Evolutionary conservation across 2,329 filamentous ascomycete species (phyloP), one percentile per base, ranked within the genome.

Genomic region (Penicillium sp.): DNA sequence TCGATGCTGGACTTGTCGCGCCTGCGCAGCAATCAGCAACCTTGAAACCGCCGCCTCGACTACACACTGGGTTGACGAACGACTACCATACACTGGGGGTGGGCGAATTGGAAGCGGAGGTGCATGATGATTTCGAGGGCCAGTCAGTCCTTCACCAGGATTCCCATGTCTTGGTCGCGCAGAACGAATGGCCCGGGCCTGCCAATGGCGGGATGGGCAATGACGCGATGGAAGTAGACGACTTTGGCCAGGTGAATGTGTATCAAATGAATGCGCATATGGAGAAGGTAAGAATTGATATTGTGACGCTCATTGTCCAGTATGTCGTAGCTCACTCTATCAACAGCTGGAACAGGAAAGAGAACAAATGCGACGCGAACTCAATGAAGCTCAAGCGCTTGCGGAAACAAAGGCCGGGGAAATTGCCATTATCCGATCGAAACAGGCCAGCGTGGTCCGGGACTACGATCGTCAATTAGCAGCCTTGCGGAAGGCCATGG

Each of bases 341-440:
- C 10, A n/a, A 43, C 42, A 77, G 74, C 59, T 74, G 42, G 63
- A 69, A 40, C 65, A 62, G 48, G 74, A 79, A 56, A 68, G 69
- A 43, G 70, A 77, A 49, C 64, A 65, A 44, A 63, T 77, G 7
- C 61, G 66, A 30, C 65, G 69, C 44, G 73, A 76, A 34, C 55
- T 78, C 17, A 59, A 61, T 37, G 64, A 66, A 13, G 73, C 74
- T 17, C 77, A 70, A 57, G 67, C 68, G 10, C 63, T 74, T 32
- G 75, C 76, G 2, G 70, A 75, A 51, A 75, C 77, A 20, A 84
- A 84, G 64, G 70, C 79, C 7, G 84, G 84, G 26, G 84, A 87
- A 64, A 83, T 83, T 33, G 78, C 83, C 30, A 86, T 85, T 32
- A 78, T 87, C 15, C 78, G 84, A 12, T 75, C 79, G 17, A 85